Base-by-base conservation (phyloP, 768 basidiomycete genomes). In the Trametes cubensis region DNA sequence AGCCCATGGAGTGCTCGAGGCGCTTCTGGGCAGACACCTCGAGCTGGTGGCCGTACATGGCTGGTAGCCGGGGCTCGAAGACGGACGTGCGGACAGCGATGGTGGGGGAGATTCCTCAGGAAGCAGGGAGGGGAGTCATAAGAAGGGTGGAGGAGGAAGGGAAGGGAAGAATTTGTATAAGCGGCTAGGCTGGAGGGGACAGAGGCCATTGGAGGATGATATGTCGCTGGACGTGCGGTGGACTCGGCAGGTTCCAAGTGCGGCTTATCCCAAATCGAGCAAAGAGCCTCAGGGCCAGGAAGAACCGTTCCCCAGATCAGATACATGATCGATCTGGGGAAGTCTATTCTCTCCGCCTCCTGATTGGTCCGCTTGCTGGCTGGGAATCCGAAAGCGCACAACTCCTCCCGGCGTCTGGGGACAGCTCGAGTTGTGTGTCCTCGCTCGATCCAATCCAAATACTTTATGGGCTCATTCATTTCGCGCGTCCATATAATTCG, bases 1-100 rank as follows among this genome's bases (percentile, higher is more conserved):
- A 56, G 28, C 64, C 64, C 56, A 62, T 52, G 30, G 60, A 58
- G 18, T 55, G 53, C 26, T 54, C 45, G 23, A 65, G 44, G 34
- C 45, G 51, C 51, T 45, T 54, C 18, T 58, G 62, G 51, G 23
- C 56, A 34, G 57, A 39, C 38, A 58, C 62, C 39, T 48, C 46
- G 45, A 38, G 50, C 44, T 53, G 10, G 51, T 48, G 20, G 39
- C 48, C 48, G 10, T 41, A 15, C 40, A 59, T 44, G 48, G 41
- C 49, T 28, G 58, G 44, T 21, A 30, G 26, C 38, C 11, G 10
- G 48, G 57, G 14, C n/a, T 39, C 26, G 47, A 10, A 17, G 14
- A 20, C 39, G 21, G 18, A 7, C 7, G 18, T 14, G 38, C 18
- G 38, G 40, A 6, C 18, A 23, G 18, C 15, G 20, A 26, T 7